phyloP scores from a whole-genome alignment of 225 moss, liverwort and hornwort species.

The Pseudisothecium myosuroides region DNA sequence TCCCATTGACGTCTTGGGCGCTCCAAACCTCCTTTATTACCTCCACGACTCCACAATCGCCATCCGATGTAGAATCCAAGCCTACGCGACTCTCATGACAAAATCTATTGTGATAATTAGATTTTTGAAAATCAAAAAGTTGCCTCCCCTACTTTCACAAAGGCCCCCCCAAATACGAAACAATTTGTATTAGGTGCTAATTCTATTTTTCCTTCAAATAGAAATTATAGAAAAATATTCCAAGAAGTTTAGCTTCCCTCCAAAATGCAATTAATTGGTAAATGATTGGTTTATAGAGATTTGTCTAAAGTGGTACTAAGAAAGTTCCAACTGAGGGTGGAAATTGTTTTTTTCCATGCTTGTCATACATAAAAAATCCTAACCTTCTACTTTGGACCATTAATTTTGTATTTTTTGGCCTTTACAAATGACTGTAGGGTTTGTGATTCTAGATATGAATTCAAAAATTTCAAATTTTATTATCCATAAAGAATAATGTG shows the following conservation, averaged over 20 bases:
- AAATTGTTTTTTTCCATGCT: neutral
- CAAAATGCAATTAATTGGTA: fast-evolving
- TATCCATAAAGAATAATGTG: fast-evolving
- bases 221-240: neutral
- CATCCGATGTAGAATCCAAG: too few relatives aligned
- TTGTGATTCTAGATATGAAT: neutral
- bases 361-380: neutral
- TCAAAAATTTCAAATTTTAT: neutral
- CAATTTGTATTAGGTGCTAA: neutral
- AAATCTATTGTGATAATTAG: too few relatives aligned
- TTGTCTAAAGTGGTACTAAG: neutral
- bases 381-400: neutral
- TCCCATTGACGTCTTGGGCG: too few relatives aligned
- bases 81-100: too few relatives aligned
- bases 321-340: neutral
- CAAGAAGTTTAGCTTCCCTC: neutral
- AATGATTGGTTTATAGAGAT: neutral
- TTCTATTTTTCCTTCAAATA: neutral
- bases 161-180: neutral
- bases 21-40: too few relatives aligned
- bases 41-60: too few relatives aligned
- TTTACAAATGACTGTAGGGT: fast-evolving
- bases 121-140: too few relatives aligned
- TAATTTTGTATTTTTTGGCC: neutral
- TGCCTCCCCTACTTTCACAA: neutral